Conservation (phyloP, 2,329 filamentous ascomycete species). For the Amylocarpus encephaloides region DNA sequence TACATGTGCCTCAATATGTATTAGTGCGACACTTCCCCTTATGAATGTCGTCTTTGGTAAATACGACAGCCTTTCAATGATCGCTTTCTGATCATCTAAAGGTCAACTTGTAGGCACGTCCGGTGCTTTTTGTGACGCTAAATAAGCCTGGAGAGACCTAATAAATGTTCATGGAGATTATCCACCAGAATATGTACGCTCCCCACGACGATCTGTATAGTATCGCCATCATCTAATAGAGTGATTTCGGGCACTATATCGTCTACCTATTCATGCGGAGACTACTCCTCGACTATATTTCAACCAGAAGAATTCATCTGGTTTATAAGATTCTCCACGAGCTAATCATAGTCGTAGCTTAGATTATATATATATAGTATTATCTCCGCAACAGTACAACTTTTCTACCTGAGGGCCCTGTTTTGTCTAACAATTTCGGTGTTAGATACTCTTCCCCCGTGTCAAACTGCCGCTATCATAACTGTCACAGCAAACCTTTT, state of each 20-base stretch:
- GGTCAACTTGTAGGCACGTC: conserved; percentile 34
- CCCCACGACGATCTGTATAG: not conserved
- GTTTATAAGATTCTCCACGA: not conserved
- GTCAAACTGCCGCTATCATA: conserved; percentile 55
- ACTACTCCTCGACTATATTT: conserved; percentile 47
- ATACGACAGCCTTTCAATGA: conserved; percentile 22
- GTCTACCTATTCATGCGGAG: conserved; percentile 52
- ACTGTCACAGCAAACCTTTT: conserved; percentile 58
- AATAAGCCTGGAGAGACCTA: conserved; percentile 34
- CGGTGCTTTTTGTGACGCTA: conserved; percentile 46
- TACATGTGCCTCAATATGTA: conserved; percentile 42
- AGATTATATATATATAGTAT: conserved; percentile 55
- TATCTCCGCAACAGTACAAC: conserved; percentile 52
- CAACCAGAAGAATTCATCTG: conserved; percentile 40
- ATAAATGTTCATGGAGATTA: conserved; percentile 42
- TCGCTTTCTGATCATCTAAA: not conserved
- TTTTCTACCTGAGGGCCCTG: conserved; percentile 57
- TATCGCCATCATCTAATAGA: not conserved
- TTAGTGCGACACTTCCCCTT: conserved; percentile 48
- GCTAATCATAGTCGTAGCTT: conserved; percentile 11
- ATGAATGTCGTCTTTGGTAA: conserved; percentile 52
- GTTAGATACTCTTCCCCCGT: conserved; percentile 58
- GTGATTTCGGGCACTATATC: conserved; percentile 42
- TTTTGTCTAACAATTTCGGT: conserved; percentile 61
- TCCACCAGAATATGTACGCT: conserved; percentile 36